A percentile compares a stretch with the other conserved stretches of the same genome.
Evolutionary conservation across 164 flowering plant genomes (phyloP).

Genomic region (Litsea cubeba): DNA sequence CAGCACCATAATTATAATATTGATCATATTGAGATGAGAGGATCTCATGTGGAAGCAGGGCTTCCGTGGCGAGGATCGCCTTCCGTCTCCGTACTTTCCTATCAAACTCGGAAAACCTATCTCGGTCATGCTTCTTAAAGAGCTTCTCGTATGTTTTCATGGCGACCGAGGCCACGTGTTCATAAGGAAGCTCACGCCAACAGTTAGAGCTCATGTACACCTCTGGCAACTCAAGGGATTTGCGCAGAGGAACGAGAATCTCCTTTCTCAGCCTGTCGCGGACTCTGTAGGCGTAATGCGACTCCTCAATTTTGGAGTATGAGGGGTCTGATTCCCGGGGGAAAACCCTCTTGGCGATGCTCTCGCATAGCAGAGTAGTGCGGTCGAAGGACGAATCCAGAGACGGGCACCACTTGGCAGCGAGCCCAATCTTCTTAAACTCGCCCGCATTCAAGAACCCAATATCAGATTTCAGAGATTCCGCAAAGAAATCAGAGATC

Average conservation of each 20-base stretch:
- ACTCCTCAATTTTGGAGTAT: too few relatives aligned
- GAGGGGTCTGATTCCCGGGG: too few relatives aligned
- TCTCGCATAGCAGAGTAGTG: conserved; percentile 36
- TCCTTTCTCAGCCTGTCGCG: too few relatives aligned
- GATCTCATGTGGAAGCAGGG: conserved; percentile 51
- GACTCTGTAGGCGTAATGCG: too few relatives aligned
- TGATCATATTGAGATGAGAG: conserved; percentile 1
- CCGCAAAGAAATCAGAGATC: conserved; percentile 24
- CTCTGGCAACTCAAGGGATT: conserved; percentile 37
- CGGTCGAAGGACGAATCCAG: conserved; percentile 26
- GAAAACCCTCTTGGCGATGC: conserved; percentile 38
- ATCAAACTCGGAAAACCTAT: conserved; percentile 25
- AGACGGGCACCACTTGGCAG: conserved; percentile 35
- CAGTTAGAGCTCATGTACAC: conserved; percentile 35
- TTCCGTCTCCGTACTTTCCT: conserved; percentile 14
- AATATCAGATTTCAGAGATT: conserved; percentile 13
- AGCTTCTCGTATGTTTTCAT: conserved; percentile 40
- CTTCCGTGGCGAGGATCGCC: conserved; percentile 50
- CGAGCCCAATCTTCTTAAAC: conserved; percentile 15
- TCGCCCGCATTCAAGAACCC: conserved; percentile 13
- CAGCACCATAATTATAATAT: not conserved
- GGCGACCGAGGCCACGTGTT: conserved; percentile 48
- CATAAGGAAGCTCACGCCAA: conserved; percentile 41
- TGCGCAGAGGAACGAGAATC: conserved; percentile 33
- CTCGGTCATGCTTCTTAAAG: conserved; percentile 37